Base-by-base conservation (phyloP, 2,329 filamentous ascomycete genomes). In the Mollisia scopiformis region DNA sequence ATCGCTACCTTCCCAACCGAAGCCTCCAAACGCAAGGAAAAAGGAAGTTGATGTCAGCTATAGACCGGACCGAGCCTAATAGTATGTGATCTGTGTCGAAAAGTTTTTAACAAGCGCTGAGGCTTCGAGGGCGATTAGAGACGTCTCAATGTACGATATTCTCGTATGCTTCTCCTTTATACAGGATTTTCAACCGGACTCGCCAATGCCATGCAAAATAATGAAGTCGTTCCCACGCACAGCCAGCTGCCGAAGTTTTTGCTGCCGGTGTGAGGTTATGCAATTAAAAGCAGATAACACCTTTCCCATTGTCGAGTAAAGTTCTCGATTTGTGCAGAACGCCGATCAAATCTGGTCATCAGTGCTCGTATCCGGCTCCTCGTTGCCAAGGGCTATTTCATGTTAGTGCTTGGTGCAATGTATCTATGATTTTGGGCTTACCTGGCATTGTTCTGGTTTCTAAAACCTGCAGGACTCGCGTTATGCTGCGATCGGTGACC, bases 361-460 rank as follows among this genome's bases (percentile, higher is more conserved):
- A 80, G 71, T 79, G 75, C 50, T 84, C 82, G 71, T 84, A 84
- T 63, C 82, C 82, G 57, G 82, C 82, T 68, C 82, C 82, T 67
- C 82, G 80, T 74, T 84, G 82, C 82, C 82, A 84, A 64, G 81
- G 81, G 73, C 81, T 84, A 66, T 21, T 55, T 43, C 49, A 61
- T 25, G 66, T 75, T 65, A 73, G 71, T 62, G 61, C 67, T 46
- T 30, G n/a, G 3, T 46, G 6, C 35, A 33, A 33, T 23, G 50
- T 28, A 2, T 16, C 33, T 35, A 10, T 27, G 28, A 11, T 31
- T n/a, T 33, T 14, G 10, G 19, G 61, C 78, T 77, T 72, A 82
- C 81, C 79, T 82, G 51, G 79, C 71, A 64, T 76, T 80, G 67
- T 78, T 78, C 64, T 80, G 77, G 56, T 69, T 66, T 71, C 76